Base-by-base conservation (phyloP, 768 basidiomycete species). In the Candolleomyces aberdarensis region DNA sequence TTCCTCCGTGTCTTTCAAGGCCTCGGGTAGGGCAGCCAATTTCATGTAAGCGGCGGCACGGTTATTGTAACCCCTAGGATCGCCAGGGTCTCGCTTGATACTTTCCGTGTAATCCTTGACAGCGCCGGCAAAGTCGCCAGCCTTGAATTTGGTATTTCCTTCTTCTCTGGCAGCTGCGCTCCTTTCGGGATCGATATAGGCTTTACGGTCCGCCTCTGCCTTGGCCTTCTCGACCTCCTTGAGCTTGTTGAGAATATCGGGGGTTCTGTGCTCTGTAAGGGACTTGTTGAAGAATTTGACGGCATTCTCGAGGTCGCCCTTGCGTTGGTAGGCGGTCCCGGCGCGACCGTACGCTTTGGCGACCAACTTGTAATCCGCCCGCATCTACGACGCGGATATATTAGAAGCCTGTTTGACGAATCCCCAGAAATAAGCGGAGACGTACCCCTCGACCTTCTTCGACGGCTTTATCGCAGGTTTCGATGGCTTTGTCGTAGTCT, bases 31-130 rank as follows among this genome's bases (percentile, higher is more conserved):
- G 1, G 97, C 97, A 47, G 84, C 84, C 44, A 99, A 86, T 78
- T 98, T 98, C 76, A 90, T 93, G 78, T 97, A 98, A 22, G 94
- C 96, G 31, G 94, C 90, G n/a, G 97, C 94, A 53, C 97, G 89
- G 78, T 99, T 99, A 74, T 96, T 98, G 80, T 98, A 99, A 9
- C 92, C 95, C 64, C 89, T 83, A 14, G 96, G 84, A 70, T 99
- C 97, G 41, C 75, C 72, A 46, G 97, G 96, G 68, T 93, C 88
- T 54, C 97, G 89, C 78, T 98, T 98, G 82, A 98, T 97, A 63
- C 94, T 91, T 76, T 99, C 97, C 41, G 91, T 84, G 78, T 99
- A 99, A 43, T 83, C 79, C 78, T 92, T 94, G 66, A 99, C 96
- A 0, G 96, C 91, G 11, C 83, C 86, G 11, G 87, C 96, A 74